Evolutionary conservation across 1,284 basidiomycete genomes (phyloP), one percentile per base, ranked within the genome.

Genomic region (Stereum hirsutum): DNA sequence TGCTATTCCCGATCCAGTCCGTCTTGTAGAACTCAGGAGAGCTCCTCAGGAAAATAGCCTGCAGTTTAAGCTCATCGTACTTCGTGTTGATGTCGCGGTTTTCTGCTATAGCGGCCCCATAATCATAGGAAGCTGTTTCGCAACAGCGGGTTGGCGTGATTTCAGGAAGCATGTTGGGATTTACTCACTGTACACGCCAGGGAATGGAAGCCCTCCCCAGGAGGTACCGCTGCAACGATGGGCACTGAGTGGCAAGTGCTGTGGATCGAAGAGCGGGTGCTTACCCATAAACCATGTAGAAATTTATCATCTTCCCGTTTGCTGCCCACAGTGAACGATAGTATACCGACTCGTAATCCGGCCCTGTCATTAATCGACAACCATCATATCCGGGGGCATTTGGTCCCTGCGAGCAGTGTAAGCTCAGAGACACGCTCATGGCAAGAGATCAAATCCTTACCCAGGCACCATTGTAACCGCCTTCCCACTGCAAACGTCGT

Each of bases 221-320:
- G 78, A 84, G 0, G 85, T 89, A 30, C 85, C 85, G 14, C 84
- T 86, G 45, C 27, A 20, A 42, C 28, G 21, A 28, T 8, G 6
- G 6, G 44, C 20, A 17, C 15, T 24, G 30, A 1, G 17, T 39
- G 38, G 31, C 20, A 39, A 41, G 15, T 48, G 41, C 17, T 47
- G 36, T 39, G 40, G 21, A 28, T 7, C 5, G 19, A 42, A n/a
- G 30, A 14, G 20, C 32, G 32, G 24, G 21, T 11, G 45, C 65
- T 26, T 55, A 81, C 82, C 81, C 83, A 49, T 78, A 86, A 44
- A 84, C 54, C 85, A 88, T 88, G 59, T 89, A 89, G 52, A 82
- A 85, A 50, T 74, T 86, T 41, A 87, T 76, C 44, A 88, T 50
- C 55, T 88, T 87, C 3, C 74, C 81, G 57, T 88, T 89, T 32